Conservation (phyloP, 78 protist genomes). For the Dictyostelium intermedium region DNA sequence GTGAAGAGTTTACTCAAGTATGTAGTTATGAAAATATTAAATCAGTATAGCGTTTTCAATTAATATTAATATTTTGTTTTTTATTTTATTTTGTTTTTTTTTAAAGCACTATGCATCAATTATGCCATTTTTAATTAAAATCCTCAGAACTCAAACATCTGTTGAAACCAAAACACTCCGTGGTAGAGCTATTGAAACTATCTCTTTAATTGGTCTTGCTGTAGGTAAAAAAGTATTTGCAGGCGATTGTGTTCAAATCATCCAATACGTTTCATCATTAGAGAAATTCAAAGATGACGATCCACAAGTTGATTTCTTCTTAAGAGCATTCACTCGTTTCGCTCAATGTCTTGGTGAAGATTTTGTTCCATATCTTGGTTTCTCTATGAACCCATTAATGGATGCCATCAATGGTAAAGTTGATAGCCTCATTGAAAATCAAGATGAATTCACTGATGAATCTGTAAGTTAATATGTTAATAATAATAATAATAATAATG, state of each 20-base stretch:
- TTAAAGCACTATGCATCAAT: slow-evolving; percentile 81
- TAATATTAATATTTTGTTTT: background rate
- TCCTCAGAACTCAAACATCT: slow-evolving; percentile 41
- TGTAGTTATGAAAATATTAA: no score
- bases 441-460: background rate
- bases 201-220: slow-evolving; percentile 93
- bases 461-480: no score
- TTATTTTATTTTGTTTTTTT: background rate
- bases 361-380: slow-evolving; percentile 88
- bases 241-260: slow-evolving; percentile 81
- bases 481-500: no score
- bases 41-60: no score
- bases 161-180: slow-evolving; percentile 73
- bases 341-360: slow-evolving; percentile 85
- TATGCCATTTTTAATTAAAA: slow-evolving; percentile 84
- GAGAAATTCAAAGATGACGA: slow-evolving; percentile 86
- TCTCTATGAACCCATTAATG: slow-evolving; percentile 87
- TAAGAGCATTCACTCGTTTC: slow-evolving; percentile 92
- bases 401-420: slow-evolving; percentile 59
- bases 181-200: slow-evolving; percentile 94
- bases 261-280: slow-evolving; percentile 71
- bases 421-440: slow-evolving; percentile 6
- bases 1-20: slow-evolving; percentile 52
- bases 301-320: slow-evolving; percentile 88
- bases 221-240: slow-evolving; percentile 90